phyloP scores from a whole-genome alignment of 352 stramenopile genomes.

The Pythium rishiriense region DNA sequence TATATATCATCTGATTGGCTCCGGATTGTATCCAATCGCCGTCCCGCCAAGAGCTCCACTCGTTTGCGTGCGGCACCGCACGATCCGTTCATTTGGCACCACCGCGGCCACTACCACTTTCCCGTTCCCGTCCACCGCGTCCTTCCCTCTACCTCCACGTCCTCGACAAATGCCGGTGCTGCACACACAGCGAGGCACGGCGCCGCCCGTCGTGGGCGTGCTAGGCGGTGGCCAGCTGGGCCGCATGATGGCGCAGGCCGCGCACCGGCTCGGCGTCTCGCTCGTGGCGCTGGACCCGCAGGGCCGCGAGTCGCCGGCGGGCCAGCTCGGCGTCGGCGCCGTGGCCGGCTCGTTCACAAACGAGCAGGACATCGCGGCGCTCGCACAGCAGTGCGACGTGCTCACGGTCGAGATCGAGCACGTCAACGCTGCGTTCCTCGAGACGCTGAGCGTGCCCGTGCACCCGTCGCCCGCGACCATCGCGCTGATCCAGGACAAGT shows the following conservation, averaged over 20 bases:
- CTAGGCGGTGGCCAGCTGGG: slow-evolving; percentile 97
- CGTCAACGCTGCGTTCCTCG: slow-evolving; percentile 92
- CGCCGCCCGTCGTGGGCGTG: slow-evolving; percentile 81
- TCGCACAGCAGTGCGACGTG: slow-evolving; percentile 89
- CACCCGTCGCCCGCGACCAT: slow-evolving; percentile 91
- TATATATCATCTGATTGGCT: slow-evolving; percentile 1
- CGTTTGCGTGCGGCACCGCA: slow-evolving; percentile 1
- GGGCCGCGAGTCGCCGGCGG: slow-evolving; percentile 66
- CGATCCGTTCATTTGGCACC: not conserved
- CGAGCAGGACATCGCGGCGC: slow-evolving; percentile 61
- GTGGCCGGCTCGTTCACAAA: slow-evolving; percentile 82
- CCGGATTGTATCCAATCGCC: not conserved
- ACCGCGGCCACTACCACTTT: not conserved
- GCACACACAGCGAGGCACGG: slow-evolving; percentile 36
- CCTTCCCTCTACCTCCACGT: not conserved
- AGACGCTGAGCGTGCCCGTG: slow-evolving; percentile 82
- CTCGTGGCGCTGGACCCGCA: slow-evolving; percentile 94
- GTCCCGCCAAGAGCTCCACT: not conserved
- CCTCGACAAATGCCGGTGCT: slow-evolving; percentile 50
- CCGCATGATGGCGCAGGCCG: slow-evolving; percentile 98
- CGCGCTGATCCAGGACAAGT: slow-evolving; percentile 97
- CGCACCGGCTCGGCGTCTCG: slow-evolving; percentile 92
- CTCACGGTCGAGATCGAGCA: slow-evolving; percentile 99
- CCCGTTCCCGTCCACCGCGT: not conserved
- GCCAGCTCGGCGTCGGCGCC: slow-evolving; percentile 66